Base-by-base conservation (phyloP, 495 filamentous ascomycete species). In the Poronia punctata region DNA sequence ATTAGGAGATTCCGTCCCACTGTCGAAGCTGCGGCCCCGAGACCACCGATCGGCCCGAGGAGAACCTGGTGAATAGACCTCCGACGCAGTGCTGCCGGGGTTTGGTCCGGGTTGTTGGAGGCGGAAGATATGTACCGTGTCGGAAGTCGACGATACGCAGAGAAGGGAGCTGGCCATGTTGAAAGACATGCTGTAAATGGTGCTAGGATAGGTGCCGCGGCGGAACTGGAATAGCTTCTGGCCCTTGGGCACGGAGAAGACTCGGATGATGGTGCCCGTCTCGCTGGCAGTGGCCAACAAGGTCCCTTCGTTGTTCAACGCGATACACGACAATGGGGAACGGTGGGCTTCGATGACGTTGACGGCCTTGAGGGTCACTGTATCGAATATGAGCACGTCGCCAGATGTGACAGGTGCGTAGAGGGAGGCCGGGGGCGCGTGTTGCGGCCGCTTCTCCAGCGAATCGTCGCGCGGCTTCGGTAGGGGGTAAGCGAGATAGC, bases 141-240 rank as follows among this genome's bases (percentile, higher is more conserved):
- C 93, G 0, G 88, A 90, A 2, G 87, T 87, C 7, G 90, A 96
- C 9, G 90, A 96, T 39, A 97, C 88, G 52, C 88, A 95, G 24
- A 98, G 80, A 2, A 98, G 73, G 5, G 90, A 92, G 3, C 88
- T 93, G 22, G 83, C 88, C 11, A 86, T 76, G 59, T 98, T 98
- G 70, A 97, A 98, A n/a, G 87, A 92, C 92, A 98, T 96, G 78
- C 88, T 93, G 62, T 84, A 95, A 43, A 98, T 97, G 15, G 84
- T 79, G 3, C 87, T 86, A 0, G 92, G 92, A 61, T 94, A 94
- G 7, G 88, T 93, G 18, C 92, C 92, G 46, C 92, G 76, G 40
- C 92, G 80, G 60, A 98, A 98, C 55, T 98, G 90, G 52, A 83
- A 95, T 12, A 98, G 75, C 57, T 95, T 98, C 49, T 88, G 81